phyloP scores from a whole-genome alignment of 345 rosid genomes.

The Aquilaria malaccensis region DNA sequence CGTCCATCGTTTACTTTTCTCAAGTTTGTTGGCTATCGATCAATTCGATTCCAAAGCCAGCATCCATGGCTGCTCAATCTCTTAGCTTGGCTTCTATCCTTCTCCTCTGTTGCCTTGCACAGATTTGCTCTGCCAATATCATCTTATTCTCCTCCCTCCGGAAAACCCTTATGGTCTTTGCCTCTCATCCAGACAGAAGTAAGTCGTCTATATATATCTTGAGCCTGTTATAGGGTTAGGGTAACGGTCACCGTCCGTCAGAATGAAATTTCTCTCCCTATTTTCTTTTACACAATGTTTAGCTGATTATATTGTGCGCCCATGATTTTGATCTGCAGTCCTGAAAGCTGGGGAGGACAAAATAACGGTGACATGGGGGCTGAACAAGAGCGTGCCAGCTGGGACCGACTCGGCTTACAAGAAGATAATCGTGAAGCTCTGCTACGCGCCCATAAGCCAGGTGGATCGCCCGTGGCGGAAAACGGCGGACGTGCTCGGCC shows the following conservation, averaged over 20 bases:
- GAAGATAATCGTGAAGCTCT: conserved; percentile 42
- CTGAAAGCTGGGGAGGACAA: conserved; percentile 47
- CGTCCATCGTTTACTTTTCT: no score
- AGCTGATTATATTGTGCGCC: no score
- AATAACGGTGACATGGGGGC: conserved; percentile 46
- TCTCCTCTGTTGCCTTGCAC: no score
- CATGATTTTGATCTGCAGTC: conserved; percentile 18
- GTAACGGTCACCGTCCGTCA: no score
- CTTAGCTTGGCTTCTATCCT: conserved; percentile 11
- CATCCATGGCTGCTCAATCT: conserved; percentile 1
- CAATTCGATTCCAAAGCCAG: conserved; percentile 6
- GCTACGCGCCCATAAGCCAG: conserved; percentile 74
- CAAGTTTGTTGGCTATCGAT: background rate
- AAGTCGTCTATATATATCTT: background rate
- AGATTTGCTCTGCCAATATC: no score
- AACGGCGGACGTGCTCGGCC: conserved; percentile 36
- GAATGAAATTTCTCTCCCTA: no score
- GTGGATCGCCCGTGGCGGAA: conserved; percentile 73
- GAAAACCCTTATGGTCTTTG: conserved; percentile 28
- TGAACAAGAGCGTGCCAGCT: conserved; percentile 31
- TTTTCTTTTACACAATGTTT: no score
- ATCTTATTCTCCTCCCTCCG: conserved; percentile 33
- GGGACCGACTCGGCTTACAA: conserved; percentile 38
- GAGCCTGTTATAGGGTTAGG: background rate
- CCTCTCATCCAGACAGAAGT: conserved; percentile 8